These are phyloP conservation scores for Ustilago tritici DNA, from an alignment of 1,284 basidiomycete species.

Conservation along the genomic window DNA sequence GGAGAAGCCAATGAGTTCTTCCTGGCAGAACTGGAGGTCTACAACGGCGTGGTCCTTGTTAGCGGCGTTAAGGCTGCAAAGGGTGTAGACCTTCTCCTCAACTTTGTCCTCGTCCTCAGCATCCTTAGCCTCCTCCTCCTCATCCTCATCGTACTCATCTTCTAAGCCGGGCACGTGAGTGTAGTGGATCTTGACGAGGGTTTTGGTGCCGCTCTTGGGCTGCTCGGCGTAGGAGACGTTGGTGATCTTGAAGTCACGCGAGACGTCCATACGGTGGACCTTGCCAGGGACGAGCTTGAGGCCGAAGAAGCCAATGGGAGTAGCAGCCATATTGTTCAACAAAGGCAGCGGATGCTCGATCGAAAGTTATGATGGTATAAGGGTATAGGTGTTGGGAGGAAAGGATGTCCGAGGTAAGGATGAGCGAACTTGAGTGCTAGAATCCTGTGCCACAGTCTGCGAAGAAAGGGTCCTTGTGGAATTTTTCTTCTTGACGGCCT, in stretches of 20 bases:
- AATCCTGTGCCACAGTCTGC: constrained; percentile 13
- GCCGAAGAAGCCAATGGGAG: constrained; percentile 65
- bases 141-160: constrained; percentile 73
- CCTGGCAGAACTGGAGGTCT: constrained; percentile 78
- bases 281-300: constrained; percentile 75
- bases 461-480: constrained; percentile 5
- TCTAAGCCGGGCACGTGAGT: constrained; percentile 71
- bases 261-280: constrained; percentile 76
- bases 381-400: neutral
- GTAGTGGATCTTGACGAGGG: constrained; percentile 82
- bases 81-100: constrained; percentile 71
- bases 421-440: neutral
- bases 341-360: neutral
- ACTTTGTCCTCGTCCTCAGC: constrained; percentile 62
- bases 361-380: constrained; percentile 1
- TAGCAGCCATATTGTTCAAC: constrained; percentile 49
- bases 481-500: constrained; percentile 7
- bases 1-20: constrained; percentile 77
- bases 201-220: constrained; percentile 75
- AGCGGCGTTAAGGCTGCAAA: constrained; percentile 73
- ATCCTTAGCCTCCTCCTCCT: constrained; percentile 68
- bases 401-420: neutral
- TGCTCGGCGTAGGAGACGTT: constrained; percentile 80
- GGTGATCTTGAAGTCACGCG: constrained; percentile 82
- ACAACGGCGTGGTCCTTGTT: constrained; percentile 78